Percentiles rank a stretch among this genome's conserved stretches.
These are phyloP conservation scores for Lentinus brumalis DNA, from an alignment of 768 basidiomycete species.

Conservation along the genomic window DNA sequence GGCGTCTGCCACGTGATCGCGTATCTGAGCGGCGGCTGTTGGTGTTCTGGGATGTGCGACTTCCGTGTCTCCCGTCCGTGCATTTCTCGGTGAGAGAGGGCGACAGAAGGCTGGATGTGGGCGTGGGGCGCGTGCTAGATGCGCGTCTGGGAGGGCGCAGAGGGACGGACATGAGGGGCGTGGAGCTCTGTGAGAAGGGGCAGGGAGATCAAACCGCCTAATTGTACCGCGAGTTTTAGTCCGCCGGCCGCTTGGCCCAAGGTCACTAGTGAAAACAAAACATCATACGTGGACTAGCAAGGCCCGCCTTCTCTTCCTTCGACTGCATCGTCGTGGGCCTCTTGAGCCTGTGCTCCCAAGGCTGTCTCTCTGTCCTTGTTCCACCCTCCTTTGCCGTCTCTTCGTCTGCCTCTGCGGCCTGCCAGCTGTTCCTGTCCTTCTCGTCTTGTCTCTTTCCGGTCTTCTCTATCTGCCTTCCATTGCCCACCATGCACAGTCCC, in stretches of 20 bases:
- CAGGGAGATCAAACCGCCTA: slow-evolving; percentile 22
- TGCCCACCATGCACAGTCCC: slow-evolving; percentile 17
- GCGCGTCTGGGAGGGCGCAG: neutral
- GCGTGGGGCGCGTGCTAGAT: neutral
- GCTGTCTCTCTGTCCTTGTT: slow-evolving; percentile 18
- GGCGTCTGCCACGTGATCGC: slow-evolving; percentile 17
- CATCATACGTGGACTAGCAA: neutral
- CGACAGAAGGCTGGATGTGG: neutral
- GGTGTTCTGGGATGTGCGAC: neutral
- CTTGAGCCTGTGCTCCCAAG: slow-evolving; percentile 6
- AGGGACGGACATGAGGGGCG: neutral
- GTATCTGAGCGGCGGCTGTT: slow-evolving; percentile 1
- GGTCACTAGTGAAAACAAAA: slow-evolving; percentile 9
- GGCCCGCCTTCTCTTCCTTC: slow-evolving; percentile 3
- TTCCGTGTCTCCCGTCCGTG: neutral
- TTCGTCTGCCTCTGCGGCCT: neutral
- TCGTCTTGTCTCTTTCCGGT: neutral
- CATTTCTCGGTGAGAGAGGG: neutral
- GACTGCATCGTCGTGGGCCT: slow-evolving; percentile 9
- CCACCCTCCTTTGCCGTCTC: slow-evolving; percentile 16
- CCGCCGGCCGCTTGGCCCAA: slow-evolving; percentile 14
- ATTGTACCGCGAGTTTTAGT: slow-evolving; percentile 1
- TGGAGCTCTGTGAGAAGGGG: neutral
- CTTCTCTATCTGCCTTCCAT: slow-evolving; percentile 4
- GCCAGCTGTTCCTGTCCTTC: neutral